These are phyloP conservation scores for Boletus patriciae DNA, from an alignment of 768 basidiomycete genomes.

Conservation along the genomic window DNA sequence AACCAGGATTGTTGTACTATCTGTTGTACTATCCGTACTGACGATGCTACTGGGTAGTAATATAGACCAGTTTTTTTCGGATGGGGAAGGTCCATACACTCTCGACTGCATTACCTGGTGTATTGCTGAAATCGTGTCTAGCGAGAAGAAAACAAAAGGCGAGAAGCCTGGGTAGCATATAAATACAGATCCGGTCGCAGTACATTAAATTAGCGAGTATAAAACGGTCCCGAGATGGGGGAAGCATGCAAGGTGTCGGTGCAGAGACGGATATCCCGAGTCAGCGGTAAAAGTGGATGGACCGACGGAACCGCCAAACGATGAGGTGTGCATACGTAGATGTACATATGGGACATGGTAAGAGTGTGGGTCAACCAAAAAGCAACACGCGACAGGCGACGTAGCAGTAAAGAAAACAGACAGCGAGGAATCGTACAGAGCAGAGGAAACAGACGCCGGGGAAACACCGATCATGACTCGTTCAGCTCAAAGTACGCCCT, in stretches of 20 bases:
- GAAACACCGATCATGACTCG: constrained; percentile 36
- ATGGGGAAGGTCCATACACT: neutral
- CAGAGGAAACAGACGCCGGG: neutral
- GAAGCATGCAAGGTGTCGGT: neutral
- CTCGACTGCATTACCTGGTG: neutral
- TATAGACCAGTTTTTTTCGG: neutral
- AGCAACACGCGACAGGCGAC: neutral
- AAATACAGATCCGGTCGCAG: constrained; percentile 22
- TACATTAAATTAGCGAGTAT: constrained; percentile 25
- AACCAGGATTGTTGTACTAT: neutral
- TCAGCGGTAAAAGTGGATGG: neutral
- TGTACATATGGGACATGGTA: constrained; percentile 3
- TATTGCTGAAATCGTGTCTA: constrained; percentile 9
- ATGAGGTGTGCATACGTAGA: constrained; percentile 15
- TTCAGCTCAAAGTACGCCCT: constrained; percentile 80
- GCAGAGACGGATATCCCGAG: constrained; percentile 3
- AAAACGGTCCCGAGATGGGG: neutral
- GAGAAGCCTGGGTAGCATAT: neutral
- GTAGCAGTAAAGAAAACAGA: neutral
- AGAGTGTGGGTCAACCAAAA: neutral
- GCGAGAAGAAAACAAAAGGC: neutral
- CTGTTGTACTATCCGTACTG: neutral
- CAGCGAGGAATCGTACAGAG: neutral
- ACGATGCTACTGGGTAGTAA: neutral
- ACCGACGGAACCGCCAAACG: neutral